phyloP scores from a whole-genome alignment of 1,139 yeast genomes.

The Hyphopichia wangnamkhiaoensis region DNA sequence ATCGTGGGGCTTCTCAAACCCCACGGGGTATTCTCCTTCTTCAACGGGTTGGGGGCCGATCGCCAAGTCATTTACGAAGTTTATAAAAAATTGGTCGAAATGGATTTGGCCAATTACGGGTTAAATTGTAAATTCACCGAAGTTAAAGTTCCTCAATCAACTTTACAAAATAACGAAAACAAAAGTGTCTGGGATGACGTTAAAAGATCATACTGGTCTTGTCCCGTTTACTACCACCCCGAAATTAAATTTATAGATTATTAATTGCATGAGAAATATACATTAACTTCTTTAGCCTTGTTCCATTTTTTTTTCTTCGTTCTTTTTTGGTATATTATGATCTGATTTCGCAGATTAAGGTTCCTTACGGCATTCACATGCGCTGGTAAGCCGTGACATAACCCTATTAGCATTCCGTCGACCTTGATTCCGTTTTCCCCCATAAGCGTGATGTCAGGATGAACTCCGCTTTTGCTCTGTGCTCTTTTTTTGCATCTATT shows the following conservation, averaged over 20 bases:
- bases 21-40: slow-evolving; percentile 80
- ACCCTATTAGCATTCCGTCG: too few species aligned
- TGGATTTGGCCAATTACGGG: slow-evolving; percentile 82
- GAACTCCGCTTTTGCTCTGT: too few species aligned
- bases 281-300: too few species aligned
- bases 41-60: slow-evolving; percentile 97
- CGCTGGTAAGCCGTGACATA: too few species aligned
- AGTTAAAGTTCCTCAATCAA: slow-evolving; percentile 41
- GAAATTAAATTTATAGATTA: slow-evolving; percentile 49
- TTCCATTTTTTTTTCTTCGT: too few species aligned
- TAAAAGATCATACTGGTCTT: slow-evolving; percentile 73
- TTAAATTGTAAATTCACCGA: slow-evolving; percentile 55
- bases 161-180: slow-evolving; percentile 24
- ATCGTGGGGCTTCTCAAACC: slow-evolving; percentile 83
- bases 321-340: too few species aligned
- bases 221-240: slow-evolving; percentile 68
- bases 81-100: slow-evolving; percentile 75
- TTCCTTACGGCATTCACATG: too few species aligned
- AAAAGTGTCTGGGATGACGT: slow-evolving; percentile 69
- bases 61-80: slow-evolving; percentile 87
- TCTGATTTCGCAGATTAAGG: too few species aligned
- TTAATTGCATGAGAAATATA: neutral
- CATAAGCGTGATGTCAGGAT: too few species aligned
- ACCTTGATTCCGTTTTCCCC: too few species aligned
- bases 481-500: too few species aligned